A percentile compares a stretch with the other conserved stretches of the same genome.
phyloP scores from a whole-genome alignment of 495 filamentous ascomycete species.

The Podospora didyma region DNA sequence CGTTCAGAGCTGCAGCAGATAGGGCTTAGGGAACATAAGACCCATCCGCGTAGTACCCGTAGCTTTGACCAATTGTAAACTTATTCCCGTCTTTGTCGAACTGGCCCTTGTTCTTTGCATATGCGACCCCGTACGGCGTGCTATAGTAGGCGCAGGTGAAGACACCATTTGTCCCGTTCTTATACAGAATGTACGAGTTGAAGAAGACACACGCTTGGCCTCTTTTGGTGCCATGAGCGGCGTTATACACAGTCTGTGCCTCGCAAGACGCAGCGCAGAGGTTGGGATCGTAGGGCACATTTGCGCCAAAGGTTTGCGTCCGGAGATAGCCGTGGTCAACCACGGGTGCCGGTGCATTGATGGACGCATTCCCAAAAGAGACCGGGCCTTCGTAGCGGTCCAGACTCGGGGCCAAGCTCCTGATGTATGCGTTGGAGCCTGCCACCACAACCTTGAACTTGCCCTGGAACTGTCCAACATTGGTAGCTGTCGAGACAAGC shows the following conservation, averaged over 20 bases:
- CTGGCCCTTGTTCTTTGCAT: constrained; percentile 18
- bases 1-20: too few relatives aligned
- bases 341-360: constrained; percentile 33
- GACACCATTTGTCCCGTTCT: constrained; percentile 26
- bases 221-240: constrained; percentile 20
- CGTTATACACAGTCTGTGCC: constrained; percentile 37
- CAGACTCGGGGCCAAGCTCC: constrained; percentile 20
- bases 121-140: neutral
- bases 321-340: constrained; percentile 37
- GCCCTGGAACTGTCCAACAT: constrained; percentile 33
- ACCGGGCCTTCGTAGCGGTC: constrained; percentile 27
- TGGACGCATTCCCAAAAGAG: constrained; percentile 34
- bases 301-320: constrained; percentile 34
- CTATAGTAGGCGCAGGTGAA: constrained; percentile 18
- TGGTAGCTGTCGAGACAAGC: constrained; percentile 26
- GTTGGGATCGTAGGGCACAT: constrained; percentile 32
- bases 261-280: constrained; percentile 39
- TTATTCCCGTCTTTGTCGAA: constrained; percentile 5
- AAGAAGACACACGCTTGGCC: constrained; percentile 44
- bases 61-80: constrained; percentile 6
- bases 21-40: too few relatives aligned
- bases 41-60: constrained; percentile 11
- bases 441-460: constrained; percentile 43
- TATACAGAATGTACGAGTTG: constrained; percentile 42
- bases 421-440: constrained; percentile 41